Evolutionary conservation across 2,329 filamentous ascomycete genomes (phyloP), one percentile per base, ranked within the genome.

Genomic region (Septoria linicola): DNA sequence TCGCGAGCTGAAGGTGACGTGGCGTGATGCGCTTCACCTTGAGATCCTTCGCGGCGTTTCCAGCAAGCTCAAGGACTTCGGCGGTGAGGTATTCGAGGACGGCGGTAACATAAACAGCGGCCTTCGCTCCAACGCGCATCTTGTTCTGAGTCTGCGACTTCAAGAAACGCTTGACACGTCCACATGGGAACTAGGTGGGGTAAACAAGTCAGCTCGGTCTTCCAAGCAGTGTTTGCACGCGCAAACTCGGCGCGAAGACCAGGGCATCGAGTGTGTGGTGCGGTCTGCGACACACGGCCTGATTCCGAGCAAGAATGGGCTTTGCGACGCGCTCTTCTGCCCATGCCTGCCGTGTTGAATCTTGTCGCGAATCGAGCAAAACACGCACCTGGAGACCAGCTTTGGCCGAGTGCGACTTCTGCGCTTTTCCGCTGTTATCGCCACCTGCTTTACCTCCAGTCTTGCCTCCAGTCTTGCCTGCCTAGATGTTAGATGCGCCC

Each of bases 21-120:
- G 93, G 93, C 57, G 97, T 99, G 80, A 99, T 99, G 87, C 93
- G 91, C 62, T 92, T 99, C 88, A 97, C 97, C 89, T 99, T 99
- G 86, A 97, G 96, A 80, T 99, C 93, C 68, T 93, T 92, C 60
- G 93, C 93, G 68, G 93, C 93, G 76, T 99, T 99, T 68, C 93
- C 93, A 74, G 93, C 93, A 78, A 99, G 80, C 79, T 99, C 93
- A 70, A 99, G 90, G 67, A 99, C 96, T 81, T 99, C 93, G 63
- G 93, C 93, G 65, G 93, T 92, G 54, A 99, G 87, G 74, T 99
- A 99, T 79, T 99, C 93, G 42, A 99, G 89, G 49, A 99, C 93
- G 50, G 93, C 93, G 42, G 93, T 97, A 58, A 97, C 89, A 72
- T 99, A 99, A 66, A 99, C 93, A 62, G 93, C 91, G 60, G 93